These are phyloP conservation scores for Vigna radiata DNA, from an alignment of 306 rosid species.

Conservation along the genomic window DNA sequence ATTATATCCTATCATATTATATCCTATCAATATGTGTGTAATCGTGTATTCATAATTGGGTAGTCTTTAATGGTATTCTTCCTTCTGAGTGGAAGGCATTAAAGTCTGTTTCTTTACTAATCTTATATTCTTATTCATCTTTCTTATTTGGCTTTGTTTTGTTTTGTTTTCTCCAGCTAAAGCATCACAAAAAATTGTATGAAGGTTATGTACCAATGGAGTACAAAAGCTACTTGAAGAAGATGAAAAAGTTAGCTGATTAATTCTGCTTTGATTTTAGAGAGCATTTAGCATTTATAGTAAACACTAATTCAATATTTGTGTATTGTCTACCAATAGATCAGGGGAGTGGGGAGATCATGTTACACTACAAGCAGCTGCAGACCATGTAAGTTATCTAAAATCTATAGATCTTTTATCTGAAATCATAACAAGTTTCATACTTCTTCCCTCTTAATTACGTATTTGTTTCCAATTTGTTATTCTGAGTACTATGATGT, in stretches of 20 bases:
- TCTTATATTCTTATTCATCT: conserved; percentile 11
- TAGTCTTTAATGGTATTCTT: conserved; percentile 14
- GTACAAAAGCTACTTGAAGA: conserved; percentile 83
- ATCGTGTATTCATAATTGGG: conserved; percentile 8
- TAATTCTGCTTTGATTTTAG: conserved; percentile 46
- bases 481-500: conserved; percentile 1
- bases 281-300: conserved; percentile 42
- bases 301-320: conserved; percentile 47
- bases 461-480: not conserved
- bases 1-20: too few species aligned
- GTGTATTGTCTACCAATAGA: conserved; percentile 58
- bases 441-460: not conserved
- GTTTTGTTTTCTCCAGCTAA: conserved; percentile 63
- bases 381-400: conserved; percentile 77
- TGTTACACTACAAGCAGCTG: conserved; percentile 94
- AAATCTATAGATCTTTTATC: conserved; percentile 23
- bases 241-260: conserved; percentile 81
- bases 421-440: conserved; percentile 9
- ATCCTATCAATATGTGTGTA: not conserved
- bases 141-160: not conserved
- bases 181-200: conserved; percentile 76
- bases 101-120: conserved; percentile 19
- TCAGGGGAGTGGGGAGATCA: conserved; percentile 99
- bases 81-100: conserved; percentile 13
- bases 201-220: conserved; percentile 91